Percentiles rank a stretch among this genome's conserved stretches.
Conservation (phyloP, 208 protist genomes). For the Lotmaria passim region DNA sequence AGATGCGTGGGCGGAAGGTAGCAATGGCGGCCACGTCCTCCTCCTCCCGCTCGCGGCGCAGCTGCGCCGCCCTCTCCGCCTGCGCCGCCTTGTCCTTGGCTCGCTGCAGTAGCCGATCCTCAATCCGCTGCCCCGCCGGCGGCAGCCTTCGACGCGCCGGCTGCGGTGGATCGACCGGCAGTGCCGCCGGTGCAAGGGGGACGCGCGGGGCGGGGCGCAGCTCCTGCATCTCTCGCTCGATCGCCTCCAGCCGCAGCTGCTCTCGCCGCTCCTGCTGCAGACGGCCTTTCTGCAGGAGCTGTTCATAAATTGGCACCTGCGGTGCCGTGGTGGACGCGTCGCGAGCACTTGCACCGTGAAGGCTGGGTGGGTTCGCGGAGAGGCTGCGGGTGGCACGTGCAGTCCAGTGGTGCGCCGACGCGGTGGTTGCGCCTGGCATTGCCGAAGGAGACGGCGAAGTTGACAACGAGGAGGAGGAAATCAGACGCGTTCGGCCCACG, state of each 20-base stretch:
- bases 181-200: not conserved
- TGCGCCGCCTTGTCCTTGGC: slow-evolving; percentile 48
- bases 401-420: not conserved
- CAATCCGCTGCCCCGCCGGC: slow-evolving; percentile 43
- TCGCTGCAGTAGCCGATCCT: slow-evolving; percentile 57
- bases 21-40: slow-evolving; percentile 41
- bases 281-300: slow-evolving; percentile 70
- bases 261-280: slow-evolving; percentile 55
- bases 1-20: slow-evolving; percentile 64
- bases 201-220: slow-evolving; percentile 47
- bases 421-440: not conserved
- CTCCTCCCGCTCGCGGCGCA: slow-evolving; percentile 37
- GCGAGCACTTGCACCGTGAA: not conserved
- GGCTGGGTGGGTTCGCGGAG: not conserved
- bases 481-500: not conserved
- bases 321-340: not conserved
- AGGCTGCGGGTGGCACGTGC: not conserved
- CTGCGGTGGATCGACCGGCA: not conserved
- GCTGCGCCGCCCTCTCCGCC: slow-evolving; percentile 24
- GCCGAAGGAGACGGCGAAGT: too few species aligned
- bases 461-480: not conserved
- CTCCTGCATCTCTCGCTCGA: slow-evolving; percentile 47
- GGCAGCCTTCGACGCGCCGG: slow-evolving; percentile 16
- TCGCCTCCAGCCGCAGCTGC: slow-evolving; percentile 36
- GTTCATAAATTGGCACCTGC: slow-evolving; percentile 59